Evolutionary conservation across 2,329 filamentous ascomycete genomes (phyloP).

Genomic region (Herpotrichia juniperi): DNA sequence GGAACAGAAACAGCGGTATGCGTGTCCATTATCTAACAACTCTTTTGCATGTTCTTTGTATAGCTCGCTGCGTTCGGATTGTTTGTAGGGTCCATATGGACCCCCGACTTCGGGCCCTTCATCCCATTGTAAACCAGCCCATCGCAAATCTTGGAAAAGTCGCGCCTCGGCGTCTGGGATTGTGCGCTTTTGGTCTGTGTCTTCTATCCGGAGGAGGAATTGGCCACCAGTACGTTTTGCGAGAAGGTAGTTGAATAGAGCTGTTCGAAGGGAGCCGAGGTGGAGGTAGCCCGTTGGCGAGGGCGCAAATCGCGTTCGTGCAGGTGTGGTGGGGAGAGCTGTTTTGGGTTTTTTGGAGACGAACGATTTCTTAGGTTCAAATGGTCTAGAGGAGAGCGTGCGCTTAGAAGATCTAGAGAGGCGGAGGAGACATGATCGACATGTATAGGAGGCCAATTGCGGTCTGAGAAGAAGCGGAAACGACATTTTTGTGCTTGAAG

Average conservation of each 20-base stretch:
- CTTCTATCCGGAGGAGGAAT: slow-evolving; percentile 90
- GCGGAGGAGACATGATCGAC: slow-evolving; percentile 34
- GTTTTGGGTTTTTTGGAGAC: slow-evolving; percentile 16
- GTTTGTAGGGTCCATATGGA: slow-evolving; percentile 84
- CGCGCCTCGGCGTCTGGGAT: slow-evolving; percentile 79
- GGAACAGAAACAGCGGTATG: slow-evolving; percentile 93
- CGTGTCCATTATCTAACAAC: slow-evolving; percentile 73
- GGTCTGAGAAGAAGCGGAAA: slow-evolving; percentile 24
- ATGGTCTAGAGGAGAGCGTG: slow-evolving; percentile 15
- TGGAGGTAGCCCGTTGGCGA: slow-evolving; percentile 95
- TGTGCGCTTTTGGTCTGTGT: slow-evolving; percentile 90
- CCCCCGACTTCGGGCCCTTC: slow-evolving; percentile 87
- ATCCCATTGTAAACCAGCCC: slow-evolving; percentile 92
- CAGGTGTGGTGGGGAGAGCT: slow-evolving; percentile 35
- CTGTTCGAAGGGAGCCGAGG: slow-evolving; percentile 87
- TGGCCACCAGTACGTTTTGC: slow-evolving; percentile 86
- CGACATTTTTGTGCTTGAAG: slow-evolving; percentile 23
- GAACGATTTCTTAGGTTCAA: too few species aligned
- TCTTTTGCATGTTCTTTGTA: slow-evolving; percentile 75
- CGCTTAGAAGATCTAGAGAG: slow-evolving; percentile 22
- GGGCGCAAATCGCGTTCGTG: slow-evolving; percentile 86
- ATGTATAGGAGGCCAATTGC: slow-evolving; percentile 32
- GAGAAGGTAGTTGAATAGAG: slow-evolving; percentile 94
- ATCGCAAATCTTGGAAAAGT: slow-evolving; percentile 79
- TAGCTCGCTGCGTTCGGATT: slow-evolving; percentile 76